Base-by-base conservation (phyloP, 2,329 filamentous ascomycete species). In the Pyrenochaeta sp. region DNA sequence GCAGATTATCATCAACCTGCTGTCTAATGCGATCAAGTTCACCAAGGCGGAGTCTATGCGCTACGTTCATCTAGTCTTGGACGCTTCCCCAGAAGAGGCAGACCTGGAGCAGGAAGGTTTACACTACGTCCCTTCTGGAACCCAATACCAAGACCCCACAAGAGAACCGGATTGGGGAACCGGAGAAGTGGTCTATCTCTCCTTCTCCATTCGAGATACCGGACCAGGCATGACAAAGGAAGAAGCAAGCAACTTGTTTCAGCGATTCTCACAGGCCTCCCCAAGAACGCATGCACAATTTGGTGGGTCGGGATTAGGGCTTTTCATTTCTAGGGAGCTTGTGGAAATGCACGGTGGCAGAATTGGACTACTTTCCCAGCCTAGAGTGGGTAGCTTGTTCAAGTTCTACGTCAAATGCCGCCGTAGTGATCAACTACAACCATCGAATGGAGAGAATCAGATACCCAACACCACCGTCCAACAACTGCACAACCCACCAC, bases 21-120 rank as follows among this genome's bases (percentile, higher is more conserved):
- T 68, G 3, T 64, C 63, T 3, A 68, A 68, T 22, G 62, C 65
- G 9, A 61, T 68, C n/a, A 68, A 68, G 19, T 67, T 68, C 15
- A 66, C 63, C 3, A 52, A 53, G 23, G 56, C 49, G 30, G 40
- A 39, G 0, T 38, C 43, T 14, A 44, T 31, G 6, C 53, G 43
- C 19, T 21, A 26, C 3, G 57, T 65, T 22, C 55, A 29, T 3
- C 37, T 67, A 2, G 20, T 21, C 3, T 13, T 22, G n/a, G 31
- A 20, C 7, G 31, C 31, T 7, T 22, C 18, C 19, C 10, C 19
- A 3, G 8, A 22, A 6, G 11, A 19, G 9, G 52, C 54, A 5
- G 29, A 35, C 9, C 20, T 28, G 4, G 45, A 35, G 8, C 24
- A 36, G 15, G 18, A 18, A 8, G 40, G 36, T n/a, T 28, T 53